Conservation (phyloP, 148 eudicot species). For the Nyssa sinensis region DNA sequence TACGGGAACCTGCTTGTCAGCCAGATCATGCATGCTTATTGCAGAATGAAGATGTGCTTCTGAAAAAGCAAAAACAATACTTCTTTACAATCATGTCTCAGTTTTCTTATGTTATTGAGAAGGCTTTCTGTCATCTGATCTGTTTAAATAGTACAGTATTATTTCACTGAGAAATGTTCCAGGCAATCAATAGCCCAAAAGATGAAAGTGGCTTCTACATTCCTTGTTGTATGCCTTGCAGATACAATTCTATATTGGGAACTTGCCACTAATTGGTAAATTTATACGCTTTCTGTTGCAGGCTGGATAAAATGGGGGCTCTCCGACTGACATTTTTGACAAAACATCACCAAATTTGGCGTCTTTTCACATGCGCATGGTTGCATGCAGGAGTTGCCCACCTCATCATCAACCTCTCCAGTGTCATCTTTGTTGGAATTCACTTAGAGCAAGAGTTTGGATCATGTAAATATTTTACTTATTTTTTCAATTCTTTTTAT, state of each 20-base stretch:
- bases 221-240: background rate
- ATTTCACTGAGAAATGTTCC: background rate
- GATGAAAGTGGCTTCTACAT: background rate
- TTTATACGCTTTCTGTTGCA: slow-evolving; percentile 24
- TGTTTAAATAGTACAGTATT: background rate
- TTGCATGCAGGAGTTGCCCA: slow-evolving; percentile 76
- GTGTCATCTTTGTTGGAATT: slow-evolving; percentile 61
- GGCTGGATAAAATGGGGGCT: slow-evolving; percentile 72
- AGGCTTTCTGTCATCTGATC: background rate
- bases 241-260: background rate
- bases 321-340: slow-evolving; percentile 36
- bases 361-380: slow-evolving; percentile 51
- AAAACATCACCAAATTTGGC: slow-evolving; percentile 47
- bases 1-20: background rate
- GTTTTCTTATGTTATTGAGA: background rate
- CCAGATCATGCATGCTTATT: background rate
- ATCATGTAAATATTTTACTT: slow-evolving; percentile 40
- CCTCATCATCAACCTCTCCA: slow-evolving; percentile 51
- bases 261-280: slow-evolving; percentile 1
- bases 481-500: background rate
- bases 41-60: background rate
- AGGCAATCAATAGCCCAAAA: background rate
- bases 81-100: slow-evolving; percentile 3
- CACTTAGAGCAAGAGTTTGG: slow-evolving; percentile 84
- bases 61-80: background rate